Percentiles rank a stretch among this genome's conserved stretches.
Conservation (phyloP, 164 flowering plant species). For the Vitis vinifera region ASM3070453v1 NC_081814.1:641001-641500, state of each 20-base stretch:
- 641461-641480: conserved; percentile 74
- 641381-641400: conserved; percentile 65
- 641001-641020: conserved; percentile 62
- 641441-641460: conserved; percentile 55
- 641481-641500: conserved; percentile 72
- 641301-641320: conserved; percentile 50
- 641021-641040: conserved; percentile 72
- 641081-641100: conserved; percentile 76
- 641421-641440: conserved; percentile 45
- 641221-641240: conserved; percentile 43
- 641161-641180: conserved; percentile 59
- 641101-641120: conserved; percentile 50
- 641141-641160: conserved; percentile 48
- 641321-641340: conserved; percentile 59
- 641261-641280: conserved; percentile 88
- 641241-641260: conserved; percentile 70
- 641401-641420: conserved; percentile 58
- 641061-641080: conserved; percentile 65
- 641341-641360: conserved; percentile 55
- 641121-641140: conserved; percentile 48
- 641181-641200: conserved; percentile 73
- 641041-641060: conserved; percentile 69
- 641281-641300: conserved; percentile 72
- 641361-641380: conserved; percentile 80
- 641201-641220: conserved; percentile 42